Percentiles rank a stretch among this genome's conserved stretches.
Evolutionary conservation across 2,329 filamentous ascomycete species (phyloP).

Genomic region (Phaeoacremonium minimum): DNA sequence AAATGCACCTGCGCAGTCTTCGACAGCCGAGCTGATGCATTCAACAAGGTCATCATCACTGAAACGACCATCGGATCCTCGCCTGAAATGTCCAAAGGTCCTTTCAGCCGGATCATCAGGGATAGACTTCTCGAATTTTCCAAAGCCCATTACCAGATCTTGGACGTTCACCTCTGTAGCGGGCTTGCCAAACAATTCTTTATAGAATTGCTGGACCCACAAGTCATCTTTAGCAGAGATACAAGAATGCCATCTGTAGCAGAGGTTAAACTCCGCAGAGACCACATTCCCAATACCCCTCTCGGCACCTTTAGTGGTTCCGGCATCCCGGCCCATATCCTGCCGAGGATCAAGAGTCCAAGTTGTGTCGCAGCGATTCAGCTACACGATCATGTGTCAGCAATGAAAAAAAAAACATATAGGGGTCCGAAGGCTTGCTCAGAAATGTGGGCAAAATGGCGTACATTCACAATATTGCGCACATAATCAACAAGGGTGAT

Average conservation of each 20-base stretch:
- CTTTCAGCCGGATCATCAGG: constrained; percentile 65
- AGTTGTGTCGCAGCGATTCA: constrained; percentile 67
- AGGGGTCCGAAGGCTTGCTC: constrained; percentile 6
- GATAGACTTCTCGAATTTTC: constrained; percentile 57
- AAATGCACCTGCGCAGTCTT: constrained; percentile 73
- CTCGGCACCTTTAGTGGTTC: constrained; percentile 55
- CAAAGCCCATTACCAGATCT: constrained; percentile 60
- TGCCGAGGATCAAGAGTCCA: constrained; percentile 79
- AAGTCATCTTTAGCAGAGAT: constrained; percentile 72
- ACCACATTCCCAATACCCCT: constrained; percentile 77
- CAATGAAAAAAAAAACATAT: background rate
- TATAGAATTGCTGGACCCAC: constrained; percentile 72
- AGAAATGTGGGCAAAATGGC: constrained; percentile 40
- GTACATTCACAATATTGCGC: constrained; percentile 69
- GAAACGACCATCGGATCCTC: constrained; percentile 64
- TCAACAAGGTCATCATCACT: constrained; percentile 72
- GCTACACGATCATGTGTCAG: constrained; percentile 18
- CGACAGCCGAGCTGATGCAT: constrained; percentile 64
- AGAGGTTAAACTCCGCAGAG: constrained; percentile 84
- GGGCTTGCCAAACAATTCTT: constrained; percentile 57
- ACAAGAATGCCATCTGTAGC: constrained; percentile 83
- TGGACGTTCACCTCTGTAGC: constrained; percentile 49
- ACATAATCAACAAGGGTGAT: constrained; percentile 77
- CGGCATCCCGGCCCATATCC: constrained; percentile 54
- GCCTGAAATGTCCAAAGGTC: constrained; percentile 61